Evolutionary conservation across 2,329 filamentous ascomycete species (phyloP), one percentile per base, ranked within the genome.

Genomic region (Colletotrichum simmondsii): DNA sequence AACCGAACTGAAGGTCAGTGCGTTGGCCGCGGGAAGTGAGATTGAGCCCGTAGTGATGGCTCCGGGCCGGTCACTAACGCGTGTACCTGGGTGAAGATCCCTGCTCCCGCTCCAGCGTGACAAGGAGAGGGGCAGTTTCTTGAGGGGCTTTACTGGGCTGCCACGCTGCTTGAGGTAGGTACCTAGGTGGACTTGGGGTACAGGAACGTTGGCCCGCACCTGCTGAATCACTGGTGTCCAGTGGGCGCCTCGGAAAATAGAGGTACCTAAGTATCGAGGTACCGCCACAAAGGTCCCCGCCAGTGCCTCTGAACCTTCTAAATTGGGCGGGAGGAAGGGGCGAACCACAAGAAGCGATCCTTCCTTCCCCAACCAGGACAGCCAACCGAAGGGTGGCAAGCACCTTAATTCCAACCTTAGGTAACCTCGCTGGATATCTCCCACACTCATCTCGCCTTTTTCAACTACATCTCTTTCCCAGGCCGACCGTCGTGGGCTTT

Each of bases 1-100:
- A 52, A 37, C 70, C 46, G 65, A 72, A 60, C 70, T 37, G 54
- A 64, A 7, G 70, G 70, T 46, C 70, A 54, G 70, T 72, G 69
- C 69, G 35, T 32, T 11, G 24, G 46, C 53, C 26, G 49, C 64
- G 63, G 64, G 52, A 46, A 35, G 63, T 71, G 67, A 52, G 56
- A 67, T 54, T 54, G 37, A 63, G 57, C 53, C 54, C 61, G 54
- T 54, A 46, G 54, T 19, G 30, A 60, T 69, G 52, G 62, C 49
- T 37, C 49, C 49, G 14, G 14, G 30, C 22, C 49, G 52, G 24
- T 30, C 61, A 53, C 49, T 26, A 54, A 62, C 60, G 28, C 30
- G 60, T 35, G n/a, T 24, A 32, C 42, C 37, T 35, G 46, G 46
- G 10, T 24, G 46, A 22, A 19, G 52, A 69, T 63, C 70, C 70